Evolutionary conservation across 202 grass and related monocot species (phyloP), one percentile per base, ranked within the genome.

Genomic region (Hordeum pubiflorum): DNA sequence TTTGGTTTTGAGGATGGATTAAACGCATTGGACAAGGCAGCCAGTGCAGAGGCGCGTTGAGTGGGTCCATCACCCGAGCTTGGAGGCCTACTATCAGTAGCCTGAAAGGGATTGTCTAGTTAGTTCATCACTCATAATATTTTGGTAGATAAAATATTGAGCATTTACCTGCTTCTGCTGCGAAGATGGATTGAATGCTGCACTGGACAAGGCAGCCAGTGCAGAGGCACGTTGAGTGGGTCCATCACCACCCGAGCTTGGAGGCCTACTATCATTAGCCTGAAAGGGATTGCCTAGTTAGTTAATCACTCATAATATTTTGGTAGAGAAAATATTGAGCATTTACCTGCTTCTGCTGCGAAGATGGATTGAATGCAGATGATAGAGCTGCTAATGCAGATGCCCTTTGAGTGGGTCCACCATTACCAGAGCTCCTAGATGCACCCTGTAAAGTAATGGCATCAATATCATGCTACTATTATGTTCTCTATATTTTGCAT

Each of bases 361-460:
- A 91, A 7, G 89, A 89, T 84, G 94, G 89, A 91, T 92, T 96
- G 72, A 96, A 92, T 77, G 93, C 93, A 50, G 93, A 96, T 72
- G 93, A 92, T 79, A 96, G 72, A 85, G 93, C 93, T 21, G 90
- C 90, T 76, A 96, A 63, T 58, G 93, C 93, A 79, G 93, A 92
- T 41, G 93, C 93, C 81, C 90, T 96, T 79, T 96, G 93, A 79
- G 93, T 96, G 57, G 80, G 89, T 61, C 93, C 93, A 66, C 90
- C 86, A 71, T 92, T 92, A 63, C 85, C 84, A 72, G 76, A 88
- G 83, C 73, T 90, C 79, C 74, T 90, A 58, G 93, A 77, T 83
- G 82, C 81, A 24, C 77, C 72, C 89, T 96, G 58, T 59, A 85
- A 69, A 84, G 72, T 64, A 9, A 79, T 65, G 44, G 52, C 76